Base-by-base conservation (phyloP, 2,329 filamentous ascomycete genomes). In the Neofusicoccum laricinum region DNA sequence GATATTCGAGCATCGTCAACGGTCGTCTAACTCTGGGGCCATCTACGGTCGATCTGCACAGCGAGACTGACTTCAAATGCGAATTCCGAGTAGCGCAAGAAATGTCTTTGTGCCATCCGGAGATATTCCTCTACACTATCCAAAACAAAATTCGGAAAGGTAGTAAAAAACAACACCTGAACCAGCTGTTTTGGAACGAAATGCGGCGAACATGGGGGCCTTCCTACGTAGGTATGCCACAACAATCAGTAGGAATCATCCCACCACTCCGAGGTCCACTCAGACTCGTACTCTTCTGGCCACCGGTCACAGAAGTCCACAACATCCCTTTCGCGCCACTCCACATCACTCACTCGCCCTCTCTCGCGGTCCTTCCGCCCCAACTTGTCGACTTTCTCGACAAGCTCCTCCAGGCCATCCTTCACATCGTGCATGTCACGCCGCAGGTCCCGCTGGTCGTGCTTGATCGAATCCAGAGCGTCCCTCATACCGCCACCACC, bases 401-500 rank as follows among this genome's bases (percentile, higher is more conserved):
- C 11, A 10, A 63, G 38, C 36, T 53, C 48, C 4, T 63, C 59
- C 25, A 63, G 30, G 21, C 51, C 48, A 32, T 53, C 46, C 25
- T 17, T 51, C 36, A 63, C 19, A 10, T 63, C 46, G 5, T 34
- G 59, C 14, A 63, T 21, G 21, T 63, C 59, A 32, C 34, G 38
- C 12, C 59, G 48, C 48, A 63, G 30, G 15, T 63, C 46, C n/a
- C 59, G 59, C 36, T 63, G 59, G 12, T 63, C 59, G 10, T 32
- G 14, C 15, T 30, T 50, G 34, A 63, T 50, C 15, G 38, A 41
- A 11, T 40, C 21, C 59, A 63, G 19, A 12, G 59, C 34, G 30
- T 48, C 36, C 15, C 46, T 34, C n/a, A 51, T 8, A 3, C 59
- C 36, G 3, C 5, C 17, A 21, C 21, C 57, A 17, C 59, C 19